phyloP scores from a whole-genome alignment of 257 asterid genomes.

The Coffea eugenioides region DNA sequence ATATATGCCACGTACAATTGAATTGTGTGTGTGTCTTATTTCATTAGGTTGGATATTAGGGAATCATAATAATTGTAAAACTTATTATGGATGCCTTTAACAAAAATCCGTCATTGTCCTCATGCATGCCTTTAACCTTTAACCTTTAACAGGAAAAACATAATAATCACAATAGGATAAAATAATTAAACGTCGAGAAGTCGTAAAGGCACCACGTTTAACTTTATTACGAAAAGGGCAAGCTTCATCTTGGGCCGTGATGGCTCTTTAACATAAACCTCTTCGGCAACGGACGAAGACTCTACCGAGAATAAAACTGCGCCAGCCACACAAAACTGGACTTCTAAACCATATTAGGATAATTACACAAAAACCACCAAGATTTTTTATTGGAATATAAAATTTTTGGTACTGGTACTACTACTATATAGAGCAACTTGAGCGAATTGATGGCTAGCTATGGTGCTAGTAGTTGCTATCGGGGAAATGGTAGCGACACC shows the following conservation, averaged over 20 bases:
- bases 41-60: too few relatives aligned
- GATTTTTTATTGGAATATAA: constrained; percentile 39
- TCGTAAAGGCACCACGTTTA: too few relatives aligned
- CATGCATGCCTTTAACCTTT: too few relatives aligned
- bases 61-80: too few relatives aligned
- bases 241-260: constrained; percentile 73
- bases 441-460: constrained; percentile 32
- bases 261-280: constrained; percentile 73
- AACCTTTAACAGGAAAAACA: too few relatives aligned
- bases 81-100: too few relatives aligned
- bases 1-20: too few relatives aligned
- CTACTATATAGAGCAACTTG: constrained; percentile 50
- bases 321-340: constrained; percentile 51
- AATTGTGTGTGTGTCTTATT: too few relatives aligned
- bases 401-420: background rate
- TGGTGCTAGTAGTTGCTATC: constrained; percentile 10
- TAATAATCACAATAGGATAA: too few relatives aligned
- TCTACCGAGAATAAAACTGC: constrained; percentile 72
- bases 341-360: constrained; percentile 24
- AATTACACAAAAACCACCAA: constrained; percentile 44
- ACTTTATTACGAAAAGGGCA: constrained; percentile 46
- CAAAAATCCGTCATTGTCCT: too few relatives aligned
- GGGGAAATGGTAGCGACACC: constrained; percentile 30
- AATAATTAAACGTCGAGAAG: too few relatives aligned
- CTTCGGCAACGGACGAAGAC: constrained; percentile 50